Conservation (phyloP, 2,329 filamentous ascomycete species). For the Phaeosphaeriaceae sp. region DNA sequence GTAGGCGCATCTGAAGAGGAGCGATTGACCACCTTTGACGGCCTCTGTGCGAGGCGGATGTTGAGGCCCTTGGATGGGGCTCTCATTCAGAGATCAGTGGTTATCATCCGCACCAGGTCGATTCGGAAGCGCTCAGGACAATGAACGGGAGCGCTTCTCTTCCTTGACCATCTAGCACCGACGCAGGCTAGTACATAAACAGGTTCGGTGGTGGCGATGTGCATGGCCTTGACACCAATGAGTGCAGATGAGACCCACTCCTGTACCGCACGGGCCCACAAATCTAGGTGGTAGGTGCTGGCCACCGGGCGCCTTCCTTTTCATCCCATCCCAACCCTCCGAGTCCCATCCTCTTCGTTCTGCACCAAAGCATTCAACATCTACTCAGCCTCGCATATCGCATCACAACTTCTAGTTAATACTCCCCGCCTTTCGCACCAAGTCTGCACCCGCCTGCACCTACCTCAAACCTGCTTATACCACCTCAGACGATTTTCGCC, state of each 20-base stretch:
- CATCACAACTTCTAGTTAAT: constrained; percentile 25
- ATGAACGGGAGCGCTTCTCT: not conserved
- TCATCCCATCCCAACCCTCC: constrained; percentile 16
- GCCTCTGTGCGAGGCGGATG: no score
- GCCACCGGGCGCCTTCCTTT: constrained; percentile 24
- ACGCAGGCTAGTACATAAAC: not conserved
- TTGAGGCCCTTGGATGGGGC: no score
- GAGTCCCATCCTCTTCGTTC: constrained; percentile 13
- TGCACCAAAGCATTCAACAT: constrained; percentile 22
- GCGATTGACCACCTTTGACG: no score
- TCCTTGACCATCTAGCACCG: not conserved
- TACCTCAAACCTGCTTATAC: constrained; percentile 11
- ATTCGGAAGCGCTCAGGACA: not conserved
- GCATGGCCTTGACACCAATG: not conserved
- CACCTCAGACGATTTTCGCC: constrained; percentile 14
- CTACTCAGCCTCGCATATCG: constrained; percentile 31
- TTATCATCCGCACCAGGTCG: not conserved
- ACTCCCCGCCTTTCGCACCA: constrained; percentile 14
- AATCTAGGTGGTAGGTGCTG: constrained; percentile 1
- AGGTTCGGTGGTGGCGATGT: constrained; percentile 4
- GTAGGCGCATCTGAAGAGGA: no score
- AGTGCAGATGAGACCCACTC: not conserved
- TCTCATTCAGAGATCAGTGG: not conserved
- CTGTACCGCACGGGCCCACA: not conserved
- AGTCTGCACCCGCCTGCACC: constrained; percentile 17